Base-by-base conservation (phyloP, 208 protist genomes). In the Trichomonas vaginalis region DNA sequence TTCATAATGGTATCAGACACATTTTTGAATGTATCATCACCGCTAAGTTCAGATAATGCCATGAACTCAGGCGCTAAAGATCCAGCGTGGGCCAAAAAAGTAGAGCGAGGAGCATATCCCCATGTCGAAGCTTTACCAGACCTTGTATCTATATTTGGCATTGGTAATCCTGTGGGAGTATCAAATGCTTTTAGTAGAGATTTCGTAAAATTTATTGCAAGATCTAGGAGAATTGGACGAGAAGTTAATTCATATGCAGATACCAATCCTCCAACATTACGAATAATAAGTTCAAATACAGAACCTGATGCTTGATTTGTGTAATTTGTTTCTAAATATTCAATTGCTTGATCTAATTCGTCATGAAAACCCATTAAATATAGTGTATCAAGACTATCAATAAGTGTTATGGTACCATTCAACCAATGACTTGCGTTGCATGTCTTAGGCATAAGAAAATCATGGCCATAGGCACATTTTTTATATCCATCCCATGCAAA, bases 11-110 rank as follows among this genome's bases (percentile, higher is more conserved):
- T 48, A 39, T 92, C 86, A 39, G 86, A 92, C 8, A 42, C 15
- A 32, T 92, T 92, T 21, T 17, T 23, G 17, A 92, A 92, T 47
- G 17, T 42, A 51, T 42, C 23, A 51, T 51, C 45, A 40, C 35
- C 35, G 8, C 45, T 48, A 39, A 48, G 86, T 47, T 92, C 40
- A 21, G 92, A 23, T 48, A 61, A 49, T 9, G 92, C 42, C 92
- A 80, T 95, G 51, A 98, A 97, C 95, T 98, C 98, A 14, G 98
- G 49, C 95, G 98, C 97, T 10, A 98, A 45, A 10, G 97, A 97
- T 61, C 97, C 97, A 37, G 97, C 46, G 61, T 98, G 97, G 1
- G 97, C 62, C 0, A 98, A 95, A 45, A 98, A 96, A n/a, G 97
- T 95, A 21, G 95, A 56, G 8, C 95, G 47, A n/a, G 95, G 62